Evolutionary conservation across 1,284 basidiomycete genomes (phyloP).

Genomic region (Ustilago nuda): DNA sequence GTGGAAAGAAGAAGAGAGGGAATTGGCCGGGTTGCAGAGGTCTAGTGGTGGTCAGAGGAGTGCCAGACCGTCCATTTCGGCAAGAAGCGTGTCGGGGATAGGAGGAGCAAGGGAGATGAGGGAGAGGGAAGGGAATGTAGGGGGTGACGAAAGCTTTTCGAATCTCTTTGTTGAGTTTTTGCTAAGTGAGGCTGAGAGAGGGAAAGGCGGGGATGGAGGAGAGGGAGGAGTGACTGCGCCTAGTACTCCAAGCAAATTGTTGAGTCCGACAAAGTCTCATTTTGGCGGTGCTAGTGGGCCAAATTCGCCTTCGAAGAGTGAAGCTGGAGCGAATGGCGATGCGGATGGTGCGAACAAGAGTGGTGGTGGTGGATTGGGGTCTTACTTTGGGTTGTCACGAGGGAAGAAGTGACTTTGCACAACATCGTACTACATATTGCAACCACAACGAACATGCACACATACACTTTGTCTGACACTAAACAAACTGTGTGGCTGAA

Average conservation of each 20-base stretch:
- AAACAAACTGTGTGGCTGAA: background rate
- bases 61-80: background rate
- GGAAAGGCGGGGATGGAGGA: background rate
- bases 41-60: background rate
- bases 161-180: conserved; percentile 68
- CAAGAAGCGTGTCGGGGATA: background rate
- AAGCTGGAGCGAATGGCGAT: background rate
- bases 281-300: background rate
- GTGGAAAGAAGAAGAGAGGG: conserved; percentile 90
- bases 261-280: conserved; percentile 5
- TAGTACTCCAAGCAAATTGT: conserved; percentile 10
- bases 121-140: conserved; percentile 3
- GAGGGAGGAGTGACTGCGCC: background rate
- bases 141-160: conserved; percentile 59
- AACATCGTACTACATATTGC: background rate
- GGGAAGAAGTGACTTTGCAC: conserved; percentile 8
- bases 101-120: background rate
- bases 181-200: conserved; percentile 61
- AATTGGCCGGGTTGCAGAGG: conserved; percentile 84
- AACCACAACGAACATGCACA: background rate
- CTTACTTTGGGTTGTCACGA: conserved; percentile 34
- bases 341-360: conserved; percentile 2
- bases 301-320: conserved; percentile 14
- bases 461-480: background rate
- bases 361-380: conserved; percentile 25